These are phyloP conservation scores for Candida boidinii DNA, from an alignment of 805 yeast genomes.

Conservation along the genomic window DNA sequence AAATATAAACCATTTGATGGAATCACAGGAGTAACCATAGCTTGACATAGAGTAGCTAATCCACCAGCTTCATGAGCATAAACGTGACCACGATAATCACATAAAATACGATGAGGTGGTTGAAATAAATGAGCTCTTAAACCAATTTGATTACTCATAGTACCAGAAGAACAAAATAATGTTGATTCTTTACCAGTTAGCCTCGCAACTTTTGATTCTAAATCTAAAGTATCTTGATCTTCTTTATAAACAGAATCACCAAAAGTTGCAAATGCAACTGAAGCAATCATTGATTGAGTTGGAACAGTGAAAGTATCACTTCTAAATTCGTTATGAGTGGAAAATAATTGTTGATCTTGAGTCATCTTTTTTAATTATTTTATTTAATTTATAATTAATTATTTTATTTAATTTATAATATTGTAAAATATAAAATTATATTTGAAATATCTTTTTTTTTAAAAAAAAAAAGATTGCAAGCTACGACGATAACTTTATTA, in stretches of 20 bases:
- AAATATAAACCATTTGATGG: conserved; percentile 68
- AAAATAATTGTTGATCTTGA: too few relatives aligned
- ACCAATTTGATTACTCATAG: conserved; percentile 81
- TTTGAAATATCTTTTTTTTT: too few relatives aligned
- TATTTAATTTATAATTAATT: too few relatives aligned
- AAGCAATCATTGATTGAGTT: conserved; percentile 57
- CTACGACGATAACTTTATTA: too few relatives aligned
- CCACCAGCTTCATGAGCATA: conserved; percentile 85
- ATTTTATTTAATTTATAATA: too few relatives aligned
- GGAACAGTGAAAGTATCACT: conserved; percentile 90
- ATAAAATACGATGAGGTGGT: conserved; percentile 74
- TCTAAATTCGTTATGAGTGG: conserved; percentile 41
- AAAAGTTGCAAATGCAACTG: conserved; percentile 45
- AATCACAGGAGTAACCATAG: conserved; percentile 76
- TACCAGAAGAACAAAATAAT: conserved; percentile 76
- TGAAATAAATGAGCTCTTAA: conserved; percentile 62
- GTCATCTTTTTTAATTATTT: too few relatives aligned
- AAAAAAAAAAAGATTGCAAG: too few relatives aligned
- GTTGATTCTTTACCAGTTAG: conserved; percentile 76
- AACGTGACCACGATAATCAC: conserved; percentile 79
- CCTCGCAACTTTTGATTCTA: conserved; percentile 58
- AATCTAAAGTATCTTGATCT: conserved; percentile 55
- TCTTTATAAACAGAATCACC: conserved; percentile 87
- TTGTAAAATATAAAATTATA: too few relatives aligned
- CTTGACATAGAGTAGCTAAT: conserved; percentile 74